Evolutionary conservation across 2,329 filamentous ascomycete species (phyloP), one percentile per base, ranked within the genome.

Genomic region (Lachnellula occidentalis): DNA sequence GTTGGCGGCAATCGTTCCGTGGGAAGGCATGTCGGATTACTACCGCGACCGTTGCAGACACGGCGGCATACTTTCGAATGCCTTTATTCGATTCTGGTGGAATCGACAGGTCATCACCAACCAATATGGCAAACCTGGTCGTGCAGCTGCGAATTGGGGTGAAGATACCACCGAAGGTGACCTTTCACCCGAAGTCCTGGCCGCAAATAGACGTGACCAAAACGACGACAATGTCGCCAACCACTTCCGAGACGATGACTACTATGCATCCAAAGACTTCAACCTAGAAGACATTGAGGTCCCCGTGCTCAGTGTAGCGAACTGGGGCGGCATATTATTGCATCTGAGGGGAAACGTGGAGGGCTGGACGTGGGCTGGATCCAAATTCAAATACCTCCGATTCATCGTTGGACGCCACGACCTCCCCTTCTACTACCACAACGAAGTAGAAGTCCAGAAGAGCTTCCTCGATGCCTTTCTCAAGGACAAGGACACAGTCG

Each of bases 391-490:
- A 67, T 90, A 85, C 60, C 74, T 89, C 0, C 78, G 85, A 6
- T 82, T 88, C 66, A 85, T 88, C 64, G 83, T 80, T 0, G 86
- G 86, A 2, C 77, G 86, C 0, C 86, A 90, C 58, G 86, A 89
- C 61, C 73, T 89, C 1, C 86, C 86, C 0, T 88, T 89, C 66
- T 90, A 88, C 70, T 87, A 88, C 65, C 68, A 78, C 1, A 81
- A 88, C 47, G 82, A 88, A 58, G 85, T 87, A 0, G 81, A 86
- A 57, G 61, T 89, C 0, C 86, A 89, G 64, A 76, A 74, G 46
- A 81, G 79, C 59, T 90, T 90, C 66, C 71, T 89, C 0, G 83
- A 88, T 55, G 85, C 85, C 0, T 90, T 90, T 64, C 74, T 90
- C 36, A 88, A 88, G 61, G 81, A 76, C 1, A 76, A 88, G 0